Percentiles rank a stretch among this genome's conserved stretches.
Evolutionary conservation across 345 rosid species (phyloP).

Genomic region (Hirschfeldia incana): DNA sequence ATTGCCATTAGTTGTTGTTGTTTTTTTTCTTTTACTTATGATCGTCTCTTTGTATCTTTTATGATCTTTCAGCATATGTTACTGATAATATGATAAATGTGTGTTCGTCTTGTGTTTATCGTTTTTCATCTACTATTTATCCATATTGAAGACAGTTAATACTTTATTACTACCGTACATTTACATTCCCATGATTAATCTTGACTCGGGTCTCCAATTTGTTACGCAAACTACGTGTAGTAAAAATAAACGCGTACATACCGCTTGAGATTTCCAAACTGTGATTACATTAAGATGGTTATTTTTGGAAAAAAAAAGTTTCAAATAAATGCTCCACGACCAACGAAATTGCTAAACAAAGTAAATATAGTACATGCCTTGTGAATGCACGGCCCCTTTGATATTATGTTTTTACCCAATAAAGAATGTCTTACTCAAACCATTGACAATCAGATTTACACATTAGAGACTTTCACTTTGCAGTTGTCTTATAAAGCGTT

Average conservation of each 20-base stretch:
- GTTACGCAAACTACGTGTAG: background rate
- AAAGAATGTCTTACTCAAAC: background rate
- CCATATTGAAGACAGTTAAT: background rate
- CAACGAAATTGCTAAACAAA: background rate
- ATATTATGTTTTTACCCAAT: background rate
- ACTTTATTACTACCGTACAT: background rate
- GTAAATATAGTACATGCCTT: background rate
- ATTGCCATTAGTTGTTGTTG: background rate
- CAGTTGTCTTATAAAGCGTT: background rate
- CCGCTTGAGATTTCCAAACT: too few species aligned
- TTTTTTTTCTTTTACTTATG: background rate
- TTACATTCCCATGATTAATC: background rate
- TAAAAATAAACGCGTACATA: background rate
- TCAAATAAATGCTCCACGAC: background rate
- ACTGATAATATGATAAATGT: background rate
- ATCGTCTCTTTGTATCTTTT: background rate
- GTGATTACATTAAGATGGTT: too few species aligned
- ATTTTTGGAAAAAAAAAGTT: too few species aligned
- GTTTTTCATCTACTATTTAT: background rate
- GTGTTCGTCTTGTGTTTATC: background rate
- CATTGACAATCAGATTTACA: background rate
- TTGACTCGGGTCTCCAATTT: background rate
- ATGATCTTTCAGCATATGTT: background rate
- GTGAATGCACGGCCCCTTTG: background rate
- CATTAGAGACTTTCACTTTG: background rate